These are phyloP conservation scores for Nephelium lappaceum DNA, from an alignment of 345 rosid genomes.

Conservation along the genomic window DNA sequence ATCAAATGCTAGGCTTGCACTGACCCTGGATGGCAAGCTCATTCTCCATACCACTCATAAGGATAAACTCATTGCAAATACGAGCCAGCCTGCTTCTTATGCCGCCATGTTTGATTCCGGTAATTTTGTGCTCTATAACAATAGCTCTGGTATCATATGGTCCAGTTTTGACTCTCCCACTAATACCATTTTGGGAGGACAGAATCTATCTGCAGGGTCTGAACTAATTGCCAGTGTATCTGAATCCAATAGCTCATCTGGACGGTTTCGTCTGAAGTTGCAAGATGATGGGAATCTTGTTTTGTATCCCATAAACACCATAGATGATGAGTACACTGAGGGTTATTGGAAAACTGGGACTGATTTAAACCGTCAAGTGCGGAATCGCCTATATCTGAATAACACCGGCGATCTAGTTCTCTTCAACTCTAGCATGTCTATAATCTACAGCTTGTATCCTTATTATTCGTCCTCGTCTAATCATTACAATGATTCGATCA, in stretches of 20 bases:
- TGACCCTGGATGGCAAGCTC: constrained; percentile 21
- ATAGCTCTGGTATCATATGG: constrained; percentile 20
- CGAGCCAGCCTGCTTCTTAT: background rate
- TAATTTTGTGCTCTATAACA: constrained; percentile 36
- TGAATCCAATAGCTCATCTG: constrained; percentile 8
- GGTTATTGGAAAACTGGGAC: constrained; percentile 9
- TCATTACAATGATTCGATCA: background rate
- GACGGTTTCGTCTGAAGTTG: constrained; percentile 30
- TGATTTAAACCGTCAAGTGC: too few relatives aligned
- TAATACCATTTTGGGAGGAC: constrained; percentile 31
- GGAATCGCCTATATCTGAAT: background rate
- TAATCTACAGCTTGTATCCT: rapidly evolving
- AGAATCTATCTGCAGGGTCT: constrained; percentile 6
- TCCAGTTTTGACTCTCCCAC: constrained; percentile 30
- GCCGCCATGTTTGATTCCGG: constrained; percentile 40
- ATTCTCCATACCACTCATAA: constrained; percentile 3
- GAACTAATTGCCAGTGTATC: constrained; percentile 26
- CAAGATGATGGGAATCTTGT: constrained; percentile 32
- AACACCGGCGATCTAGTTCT: background rate
- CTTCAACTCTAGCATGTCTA: background rate
- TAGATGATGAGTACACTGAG: background rate
- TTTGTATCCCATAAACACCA: constrained; percentile 24
- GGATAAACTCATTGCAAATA: background rate
- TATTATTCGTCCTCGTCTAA: too few relatives aligned
- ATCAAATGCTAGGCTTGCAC: background rate